These are phyloP conservation scores for Plasmodium cynomolgi DNA, from an alignment of 169 alveolate genomes.

Conservation along the genomic window DNA sequence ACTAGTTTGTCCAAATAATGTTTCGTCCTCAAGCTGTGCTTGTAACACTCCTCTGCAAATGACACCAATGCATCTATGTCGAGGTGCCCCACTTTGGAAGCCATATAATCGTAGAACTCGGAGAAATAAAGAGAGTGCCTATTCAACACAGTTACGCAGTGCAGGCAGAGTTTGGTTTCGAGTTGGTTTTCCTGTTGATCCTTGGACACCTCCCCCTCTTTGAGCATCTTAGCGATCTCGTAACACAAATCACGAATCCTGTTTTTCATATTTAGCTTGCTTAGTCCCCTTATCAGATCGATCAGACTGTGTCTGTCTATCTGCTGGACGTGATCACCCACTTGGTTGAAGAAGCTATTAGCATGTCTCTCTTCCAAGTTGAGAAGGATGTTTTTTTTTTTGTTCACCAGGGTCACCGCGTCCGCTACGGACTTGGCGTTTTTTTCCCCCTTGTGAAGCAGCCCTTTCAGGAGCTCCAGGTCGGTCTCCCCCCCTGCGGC, in stretches of 20 bases:
- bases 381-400: background rate
- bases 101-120: slow-evolving; percentile 43
- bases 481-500: background rate
- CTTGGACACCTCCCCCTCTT: background rate
- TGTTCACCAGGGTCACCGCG: background rate
- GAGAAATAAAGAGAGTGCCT: slow-evolving; percentile 13
- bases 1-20: slow-evolving; percentile 32
- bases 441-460: background rate
- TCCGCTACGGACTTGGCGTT: background rate
- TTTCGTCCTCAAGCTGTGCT: slow-evolving; percentile 51
- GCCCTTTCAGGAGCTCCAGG: background rate
- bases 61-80: background rate
- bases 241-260: slow-evolving; percentile 34
- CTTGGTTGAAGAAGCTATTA: background rate
- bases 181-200: background rate
- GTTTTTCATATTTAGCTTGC: slow-evolving; percentile 17
- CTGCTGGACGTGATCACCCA: background rate
- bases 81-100: slow-evolving; percentile 1
- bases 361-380: slow-evolving; percentile 2
- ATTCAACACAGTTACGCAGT: slow-evolving; percentile 19
- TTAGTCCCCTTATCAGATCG: background rate
- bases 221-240: slow-evolving; percentile 10
- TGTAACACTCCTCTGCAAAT: slow-evolving; percentile 24
- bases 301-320: background rate
- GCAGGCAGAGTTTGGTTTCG: slow-evolving; percentile 11